Conservation (phyloP, 805 yeast species). For the Saturnispora ahearnii region DNA sequence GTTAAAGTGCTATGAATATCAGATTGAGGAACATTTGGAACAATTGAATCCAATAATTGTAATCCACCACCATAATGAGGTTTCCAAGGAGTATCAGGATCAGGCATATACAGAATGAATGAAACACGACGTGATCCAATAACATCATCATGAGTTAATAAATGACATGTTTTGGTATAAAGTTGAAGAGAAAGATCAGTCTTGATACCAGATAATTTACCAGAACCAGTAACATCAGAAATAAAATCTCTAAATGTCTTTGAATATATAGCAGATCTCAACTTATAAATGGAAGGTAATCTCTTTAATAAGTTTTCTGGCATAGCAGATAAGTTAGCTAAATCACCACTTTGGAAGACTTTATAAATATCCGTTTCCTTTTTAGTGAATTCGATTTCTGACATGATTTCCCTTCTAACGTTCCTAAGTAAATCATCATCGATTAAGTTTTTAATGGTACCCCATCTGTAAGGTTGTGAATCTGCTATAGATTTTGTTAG, state of each 20-base stretch:
- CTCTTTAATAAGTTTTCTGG: constrained; percentile 64
- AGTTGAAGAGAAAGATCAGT: constrained; percentile 91
- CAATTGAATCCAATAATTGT: constrained; percentile 75
- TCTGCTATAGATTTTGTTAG: constrained; percentile 37
- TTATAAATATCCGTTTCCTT: constrained; percentile 97
- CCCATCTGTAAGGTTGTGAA: constrained; percentile 85
- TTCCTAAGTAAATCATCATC: constrained; percentile 67
- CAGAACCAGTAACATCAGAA: constrained; percentile 73
- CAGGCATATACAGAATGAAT: constrained; percentile 86
- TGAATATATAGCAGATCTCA: constrained; percentile 84
- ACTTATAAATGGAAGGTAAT: constrained; percentile 64
- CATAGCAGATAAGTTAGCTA: constrained; percentile 85
- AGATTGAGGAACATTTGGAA: constrained; percentile 81
- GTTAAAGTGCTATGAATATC: constrained; percentile 63
- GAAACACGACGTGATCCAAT: constrained; percentile 92
- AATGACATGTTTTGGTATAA: constrained; percentile 87
- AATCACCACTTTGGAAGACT: constrained; percentile 81
- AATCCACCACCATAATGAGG: constrained; percentile 90
- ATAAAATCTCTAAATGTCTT: constrained; percentile 74
- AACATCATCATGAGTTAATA: constrained; percentile 94
- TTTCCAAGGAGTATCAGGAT: constrained; percentile 85
- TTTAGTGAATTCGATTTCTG: constrained; percentile 79
- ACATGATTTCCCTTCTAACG: constrained; percentile 78
- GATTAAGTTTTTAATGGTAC: constrained; percentile 64
- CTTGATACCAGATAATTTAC: constrained; percentile 80